Base-by-base conservation (phyloP, 371 early-diverging fungal genomes). In the Mucor irregularis region DNA sequence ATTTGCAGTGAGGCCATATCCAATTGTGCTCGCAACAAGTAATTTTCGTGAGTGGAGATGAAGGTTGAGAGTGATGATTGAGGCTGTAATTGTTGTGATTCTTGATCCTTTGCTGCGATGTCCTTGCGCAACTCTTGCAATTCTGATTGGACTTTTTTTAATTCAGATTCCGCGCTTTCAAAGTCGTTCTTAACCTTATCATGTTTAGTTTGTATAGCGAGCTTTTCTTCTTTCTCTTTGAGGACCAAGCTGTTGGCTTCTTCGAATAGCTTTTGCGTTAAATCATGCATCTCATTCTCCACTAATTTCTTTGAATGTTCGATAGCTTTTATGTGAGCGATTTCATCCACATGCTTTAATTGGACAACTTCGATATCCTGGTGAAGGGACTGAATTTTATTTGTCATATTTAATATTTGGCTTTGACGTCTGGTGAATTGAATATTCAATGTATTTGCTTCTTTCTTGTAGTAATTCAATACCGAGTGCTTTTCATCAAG, bases 201-300 rank as follows among this genome's bases (percentile, higher is more conserved):
- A 38, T 78, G 71, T n/a, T 81, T 59, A 30, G 77, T 78, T 48
- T 78, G 73, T 29, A 90, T 68, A 56, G 74, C 54, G 48, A 76
- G 63, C 34, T 82, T 66, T 42, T 82, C 74, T 37, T 83, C 57
- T 38, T 88, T 81, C 61, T 95, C 95, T 0, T 78, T 62, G 0
- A 88, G 80, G 7, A 97, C 94, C 84, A 96, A 83, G 2, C 66
- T 76, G 51, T 94, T 92, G 14, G 95, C 96, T 65, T 94, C 91
- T 57, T 94, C 92, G 73, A 96, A 95, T 28, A 96, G 71, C 29
- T 73, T 76, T 58, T 79, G 71, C 7, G 87, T 83, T 24, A 90
- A 66, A 28, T 89, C 91, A 63, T 91, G 91, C 13, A 92, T 67
- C 55, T 93, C 92, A 5, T 74, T 78, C 54, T 90, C 85, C 17